These are phyloP conservation scores for Suillus lakei DNA, from an alignment of 768 basidiomycete genomes.

Conservation along the genomic window DNA sequence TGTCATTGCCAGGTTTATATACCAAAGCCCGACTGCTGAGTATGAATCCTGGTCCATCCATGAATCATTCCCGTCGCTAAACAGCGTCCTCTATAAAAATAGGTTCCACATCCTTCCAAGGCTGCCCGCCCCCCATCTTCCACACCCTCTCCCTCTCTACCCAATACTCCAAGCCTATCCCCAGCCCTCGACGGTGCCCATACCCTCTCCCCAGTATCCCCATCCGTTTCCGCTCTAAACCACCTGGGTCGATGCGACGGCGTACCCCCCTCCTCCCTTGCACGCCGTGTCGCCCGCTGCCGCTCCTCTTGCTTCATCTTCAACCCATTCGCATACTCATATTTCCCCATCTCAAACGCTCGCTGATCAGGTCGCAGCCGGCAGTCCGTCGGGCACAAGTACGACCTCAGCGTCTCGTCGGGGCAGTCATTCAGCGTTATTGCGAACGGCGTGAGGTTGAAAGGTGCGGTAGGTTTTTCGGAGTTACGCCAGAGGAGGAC, in stretches of 20 bases:
- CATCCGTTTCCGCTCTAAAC: conserved; percentile 84
- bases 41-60: not conserved
- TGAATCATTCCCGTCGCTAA: not conserved
- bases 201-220: conserved; percentile 87
- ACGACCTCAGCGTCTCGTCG: conserved; percentile 64
- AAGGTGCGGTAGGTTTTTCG: conserved; percentile 75
- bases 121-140: conserved; percentile 37
- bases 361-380: conserved; percentile 91
- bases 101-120: conserved; percentile 73
- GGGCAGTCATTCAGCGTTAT: conserved; percentile 92
- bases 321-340: conserved; percentile 80
- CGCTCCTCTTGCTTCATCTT: conserved; percentile 84
- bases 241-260: conserved; percentile 83
- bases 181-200: conserved; percentile 72
- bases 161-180: conserved; percentile 82
- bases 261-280: conserved; percentile 74
- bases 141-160: conserved; percentile 71
- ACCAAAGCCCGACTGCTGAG: not conserved
- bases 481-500: conserved; percentile 94
- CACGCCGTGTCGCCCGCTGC: conserved; percentile 70
- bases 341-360: conserved; percentile 89
- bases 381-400: conserved; percentile 89
- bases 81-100: conserved; percentile 76
- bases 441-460: conserved; percentile 95
- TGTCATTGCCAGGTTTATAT: not conserved